A percentile compares a stretch with the other conserved stretches of the same genome.
These are phyloP conservation scores for Trichosanthes cucumerina DNA, from an alignment of 306 rosid genomes.

Conservation along the genomic window DNA sequence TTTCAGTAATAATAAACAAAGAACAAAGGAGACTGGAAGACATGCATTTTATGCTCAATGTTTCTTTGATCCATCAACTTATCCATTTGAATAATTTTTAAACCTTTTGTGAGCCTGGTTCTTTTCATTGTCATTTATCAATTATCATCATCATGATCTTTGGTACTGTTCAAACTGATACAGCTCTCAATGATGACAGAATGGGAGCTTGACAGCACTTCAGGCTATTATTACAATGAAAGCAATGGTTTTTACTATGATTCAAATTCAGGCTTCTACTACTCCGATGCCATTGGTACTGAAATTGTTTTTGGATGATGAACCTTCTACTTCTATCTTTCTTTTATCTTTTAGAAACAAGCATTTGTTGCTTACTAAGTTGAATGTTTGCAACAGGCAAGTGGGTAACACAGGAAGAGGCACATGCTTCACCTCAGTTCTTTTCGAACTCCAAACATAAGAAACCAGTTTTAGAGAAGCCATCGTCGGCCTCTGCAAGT, in stretches of 20 bases:
- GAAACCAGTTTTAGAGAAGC: slow-evolving; percentile 32
- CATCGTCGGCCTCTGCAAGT: slow-evolving; percentile 30
- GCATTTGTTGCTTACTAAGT: slow-evolving; percentile 19
- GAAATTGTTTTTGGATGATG: background rate
- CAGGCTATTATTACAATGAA: slow-evolving; percentile 77
- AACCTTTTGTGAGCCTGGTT: background rate
- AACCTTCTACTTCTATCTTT: slow-evolving; percentile 2
- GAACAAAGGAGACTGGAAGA: background rate
- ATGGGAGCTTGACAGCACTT: slow-evolving; percentile 69
- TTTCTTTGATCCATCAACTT: background rate
- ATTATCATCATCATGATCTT: slow-evolving; percentile 17
- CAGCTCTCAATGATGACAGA: slow-evolving; percentile 51
- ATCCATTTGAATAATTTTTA: background rate
- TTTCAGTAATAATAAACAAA: background rate
- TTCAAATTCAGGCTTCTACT: slow-evolving; percentile 80
- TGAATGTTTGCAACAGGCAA: slow-evolving; percentile 51
- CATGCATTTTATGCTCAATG: background rate
- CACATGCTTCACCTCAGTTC: slow-evolving; percentile 65
- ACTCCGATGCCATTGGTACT: slow-evolving; percentile 74
- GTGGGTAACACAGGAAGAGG: slow-evolving; percentile 96
- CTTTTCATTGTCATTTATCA: slow-evolving; percentile 5
- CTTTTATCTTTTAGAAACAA: background rate
- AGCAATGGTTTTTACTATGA: slow-evolving; percentile 76
- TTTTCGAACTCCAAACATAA: slow-evolving; percentile 31
- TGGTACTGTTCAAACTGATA: slow-evolving; percentile 28